Percentiles rank a stretch among this genome's conserved stretches.
Conservation (phyloP, 2,329 filamentous ascomycete genomes). For the Penicillium digitatum region DNA sequence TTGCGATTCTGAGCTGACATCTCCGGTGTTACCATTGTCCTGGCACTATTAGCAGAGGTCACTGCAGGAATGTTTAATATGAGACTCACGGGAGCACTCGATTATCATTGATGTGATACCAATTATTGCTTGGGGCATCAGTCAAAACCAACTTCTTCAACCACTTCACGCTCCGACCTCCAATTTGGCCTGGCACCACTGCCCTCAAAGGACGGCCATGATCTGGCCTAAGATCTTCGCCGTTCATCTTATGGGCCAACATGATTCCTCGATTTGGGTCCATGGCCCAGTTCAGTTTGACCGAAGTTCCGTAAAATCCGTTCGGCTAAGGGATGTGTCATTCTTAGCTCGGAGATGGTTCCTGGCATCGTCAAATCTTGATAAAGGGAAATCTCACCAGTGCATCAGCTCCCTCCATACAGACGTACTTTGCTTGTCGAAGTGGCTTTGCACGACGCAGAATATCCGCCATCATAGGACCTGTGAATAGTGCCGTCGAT, state of each 20-base stretch:
- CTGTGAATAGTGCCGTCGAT: constrained; percentile 84
- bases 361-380: neutral
- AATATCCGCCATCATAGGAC: constrained; percentile 69
- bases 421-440: constrained; percentile 73
- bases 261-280: constrained; percentile 79
- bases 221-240: constrained; percentile 72
- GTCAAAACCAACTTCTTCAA: constrained; percentile 76
- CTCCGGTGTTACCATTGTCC: constrained; percentile 77
- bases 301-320: constrained; percentile 80
- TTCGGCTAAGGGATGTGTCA: constrained; percentile 57
- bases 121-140: constrained; percentile 76
- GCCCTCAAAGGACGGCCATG: constrained; percentile 80
- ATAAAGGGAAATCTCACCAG: constrained; percentile 46
- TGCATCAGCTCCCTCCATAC: constrained; percentile 86
- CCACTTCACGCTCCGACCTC: constrained; percentile 91
- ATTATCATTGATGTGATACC: constrained; percentile 96
- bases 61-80: neutral
- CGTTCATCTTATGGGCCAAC: constrained; percentile 88
- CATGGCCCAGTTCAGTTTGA: constrained; percentile 85
- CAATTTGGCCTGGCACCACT: constrained; percentile 86
- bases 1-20: constrained; percentile 67
- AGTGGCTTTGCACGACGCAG: constrained; percentile 64
- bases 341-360: neutral
- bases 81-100: constrained; percentile 65
- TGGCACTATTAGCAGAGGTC: constrained; percentile 19